Base-by-base conservation (phyloP, 73 alveolate species). In the Blepharisma japonicum region DNA sequence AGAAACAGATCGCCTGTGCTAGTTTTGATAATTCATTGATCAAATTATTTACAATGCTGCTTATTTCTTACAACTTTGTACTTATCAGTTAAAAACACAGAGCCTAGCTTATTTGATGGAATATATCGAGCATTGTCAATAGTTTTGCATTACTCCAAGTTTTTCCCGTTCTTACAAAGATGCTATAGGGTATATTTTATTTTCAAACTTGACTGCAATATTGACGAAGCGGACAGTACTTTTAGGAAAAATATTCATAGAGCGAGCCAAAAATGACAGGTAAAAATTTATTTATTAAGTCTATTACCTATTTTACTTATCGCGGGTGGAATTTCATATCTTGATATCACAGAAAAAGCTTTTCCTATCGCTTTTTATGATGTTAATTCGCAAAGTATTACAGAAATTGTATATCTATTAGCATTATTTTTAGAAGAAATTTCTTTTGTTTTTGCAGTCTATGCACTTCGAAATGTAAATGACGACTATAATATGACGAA, bases 1-100 rank as follows among this genome's bases (percentile, higher is more conserved):
- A n/a, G 74, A 61, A 61, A 61, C 23, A 14, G 74, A 61, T 61
- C 74, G n/a, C 74, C 74, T 61, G 50, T 61, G 14, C 74, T 61
- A 8, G 74, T 61, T 8, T 2, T 11, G 11, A 25, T 61, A 8
- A 39, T 14, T 1, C 74, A 61, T 61, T 61, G 74, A 39, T 14
- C 47, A 8, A 61, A 61, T 61, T 61, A 14, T 25, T 25, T 61
- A 2, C 47, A 61, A 61, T 14, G 74, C 23, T 39, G 14, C 23
- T 5, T 61, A 20, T 25, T 61, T 20, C 74, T 18, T 8, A 8
- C 23, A 18, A 14, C 74, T 18, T 39, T 61, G 14, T 61, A 9
- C 46, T 20, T 61, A 9, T 61, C 23, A 2, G 47, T 14, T 18
- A 61, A 61, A 18, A 9, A n/a, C 46, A 20, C 49, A 2, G 50